Evolutionary conservation across 2,329 filamentous ascomycete species (phyloP), one percentile per base, ranked within the genome.

Genomic region (Talaromyces verruculosus): DNA sequence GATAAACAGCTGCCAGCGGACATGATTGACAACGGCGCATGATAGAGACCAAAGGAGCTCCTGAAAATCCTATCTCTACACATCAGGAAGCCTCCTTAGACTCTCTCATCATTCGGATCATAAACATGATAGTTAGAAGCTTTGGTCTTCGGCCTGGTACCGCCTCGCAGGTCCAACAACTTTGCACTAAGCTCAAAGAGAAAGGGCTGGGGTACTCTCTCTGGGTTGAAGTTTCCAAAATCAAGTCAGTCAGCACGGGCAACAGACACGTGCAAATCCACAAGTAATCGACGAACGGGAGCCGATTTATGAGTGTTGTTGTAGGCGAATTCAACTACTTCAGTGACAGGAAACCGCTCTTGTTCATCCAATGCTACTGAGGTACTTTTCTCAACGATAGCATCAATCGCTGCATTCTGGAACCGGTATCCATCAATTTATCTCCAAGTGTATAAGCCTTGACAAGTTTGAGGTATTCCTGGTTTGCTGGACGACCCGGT

Each of bases 401-500:
- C 59, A 17, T 35, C 30, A 17, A 61, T 51, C 1, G 25, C 41
- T 22, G 59, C 41, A 39, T 61, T 49, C 22, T 61, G 35, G 15
- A 61, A 61, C 13, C 7, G 3, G 2, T 30, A 6, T 61, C 59
- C 25, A 61, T 17, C 15, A 49, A 19, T 49, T 51, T 61, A 19
- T 61, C 25, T 2, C 39, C 59, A 5, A 61, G 41, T 35, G 41
- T 37, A 25, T 61, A 49, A 13, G 59, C 59, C 19, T 61, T 61
- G 5, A n/a, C 19, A 3, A 61, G 25, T 22, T 61, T 19, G 1
- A 39, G 33, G 58, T 61, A 30, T 47, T 61, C 58, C 8, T 19
- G 8, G 5, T 37, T 37, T 28, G 4, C 47, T 8, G 8, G 5
- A 28, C 5, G 22, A 6, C 19, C 22, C 19, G 19, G 10, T 6